Conservation (phyloP, 805 yeast genomes). For the Huiozyma naganishii region DNA sequence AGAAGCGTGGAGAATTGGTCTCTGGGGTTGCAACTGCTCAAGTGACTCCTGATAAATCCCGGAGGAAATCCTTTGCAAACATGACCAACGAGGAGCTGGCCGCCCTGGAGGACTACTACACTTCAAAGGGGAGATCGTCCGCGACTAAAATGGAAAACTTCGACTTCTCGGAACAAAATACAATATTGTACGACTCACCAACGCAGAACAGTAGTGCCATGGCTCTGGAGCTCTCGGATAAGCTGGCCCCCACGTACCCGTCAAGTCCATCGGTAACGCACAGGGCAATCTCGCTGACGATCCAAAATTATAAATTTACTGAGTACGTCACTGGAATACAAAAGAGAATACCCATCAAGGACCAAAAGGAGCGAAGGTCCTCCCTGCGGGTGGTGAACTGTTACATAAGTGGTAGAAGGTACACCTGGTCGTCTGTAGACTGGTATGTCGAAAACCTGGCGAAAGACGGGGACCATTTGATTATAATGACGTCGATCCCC, state of each 20-base stretch:
- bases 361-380: conserved; percentile 5
- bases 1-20: neutral
- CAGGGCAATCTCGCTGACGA: conserved; percentile 21
- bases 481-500: conserved; percentile 45
- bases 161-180: conserved; percentile 24
- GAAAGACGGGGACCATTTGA: conserved; percentile 54
- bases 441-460: conserved; percentile 49
- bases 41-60: conserved; percentile 1
- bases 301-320: conserved; percentile 11
- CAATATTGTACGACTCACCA: conserved; percentile 9
- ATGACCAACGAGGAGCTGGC: conserved; percentile 26
- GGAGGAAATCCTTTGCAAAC: conserved; percentile 23
- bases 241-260: conserved; percentile 23
- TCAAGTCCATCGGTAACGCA: conserved; percentile 24
- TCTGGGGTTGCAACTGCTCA: neutral
- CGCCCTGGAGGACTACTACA: conserved; percentile 20
- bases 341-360: conserved; percentile 3
- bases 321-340: conserved; percentile 7
- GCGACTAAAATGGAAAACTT: conserved; percentile 16
- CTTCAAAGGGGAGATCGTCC: conserved; percentile 18
- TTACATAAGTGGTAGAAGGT: conserved; percentile 53
- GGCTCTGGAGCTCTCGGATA: conserved; percentile 10
- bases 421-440: conserved; percentile 68
- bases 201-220: neutral
- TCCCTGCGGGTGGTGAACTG: conserved; percentile 40